phyloP scores from a whole-genome alignment of 2,329 filamentous ascomycete genomes.

The Trichoderma hamatum region DNA sequence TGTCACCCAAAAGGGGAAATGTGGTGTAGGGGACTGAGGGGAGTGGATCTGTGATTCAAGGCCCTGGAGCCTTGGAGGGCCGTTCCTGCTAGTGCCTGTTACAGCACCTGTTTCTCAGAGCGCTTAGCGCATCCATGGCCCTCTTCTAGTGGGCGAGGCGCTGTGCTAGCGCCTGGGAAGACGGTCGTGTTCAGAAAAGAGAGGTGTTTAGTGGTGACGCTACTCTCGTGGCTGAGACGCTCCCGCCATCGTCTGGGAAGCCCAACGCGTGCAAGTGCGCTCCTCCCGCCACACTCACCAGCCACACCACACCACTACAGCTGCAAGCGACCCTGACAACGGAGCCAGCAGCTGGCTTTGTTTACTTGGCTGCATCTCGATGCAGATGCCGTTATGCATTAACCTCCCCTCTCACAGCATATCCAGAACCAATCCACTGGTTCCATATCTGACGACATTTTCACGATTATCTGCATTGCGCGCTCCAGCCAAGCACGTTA shows the following conservation, averaged over 20 bases:
- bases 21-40: constrained; percentile 22
- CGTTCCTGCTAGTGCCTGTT: background rate
- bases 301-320: constrained; percentile 27
- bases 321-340: background rate
- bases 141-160: background rate
- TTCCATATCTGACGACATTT: background rate
- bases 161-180: background rate
- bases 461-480: constrained; percentile 6
- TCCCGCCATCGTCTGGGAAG: background rate
- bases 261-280: background rate
- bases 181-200: background rate
- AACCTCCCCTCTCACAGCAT: constrained; percentile 6
- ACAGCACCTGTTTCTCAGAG: background rate
- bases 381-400: constrained; percentile 15
- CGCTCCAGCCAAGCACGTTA: background rate
- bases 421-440: constrained; percentile 3
- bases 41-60: background rate
- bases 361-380: constrained; percentile 32
- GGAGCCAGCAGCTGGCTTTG: constrained; percentile 30
- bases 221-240: constrained; percentile 9
- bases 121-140: background rate
- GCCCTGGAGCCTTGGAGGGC: constrained; percentile 16
- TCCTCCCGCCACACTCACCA: constrained; percentile 19
- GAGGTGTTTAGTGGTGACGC: constrained; percentile 2
- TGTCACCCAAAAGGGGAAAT: constrained; percentile 27